Conservation (phyloP, 805 yeast genomes). For the Grigorovia transvaalensis region DNA sequence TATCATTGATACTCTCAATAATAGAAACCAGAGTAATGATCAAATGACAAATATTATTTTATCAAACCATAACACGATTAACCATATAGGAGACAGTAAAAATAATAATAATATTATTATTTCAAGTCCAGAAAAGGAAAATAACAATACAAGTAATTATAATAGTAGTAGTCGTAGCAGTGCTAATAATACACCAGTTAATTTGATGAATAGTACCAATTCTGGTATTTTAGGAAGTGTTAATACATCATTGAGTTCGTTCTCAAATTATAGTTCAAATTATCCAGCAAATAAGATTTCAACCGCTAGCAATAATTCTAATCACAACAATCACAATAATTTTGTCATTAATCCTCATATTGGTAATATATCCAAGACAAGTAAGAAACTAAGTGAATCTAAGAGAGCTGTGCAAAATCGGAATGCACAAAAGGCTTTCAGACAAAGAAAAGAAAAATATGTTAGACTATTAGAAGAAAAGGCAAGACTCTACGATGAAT, state of each 20-base stretch:
- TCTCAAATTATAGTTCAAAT: not conserved
- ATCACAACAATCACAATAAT: not conserved
- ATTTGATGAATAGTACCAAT: not conserved
- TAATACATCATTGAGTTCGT: not conserved
- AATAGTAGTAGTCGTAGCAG: not conserved
- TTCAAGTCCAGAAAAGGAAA: not conserved
- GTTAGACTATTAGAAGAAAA: conserved; percentile 68
- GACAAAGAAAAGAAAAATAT: conserved; percentile 72
- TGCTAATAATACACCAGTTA: not conserved
- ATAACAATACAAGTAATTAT: not conserved
- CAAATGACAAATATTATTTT: not conserved
- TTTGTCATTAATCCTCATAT: not conserved
- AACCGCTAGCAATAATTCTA: not conserved
- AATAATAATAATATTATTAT: not conserved
- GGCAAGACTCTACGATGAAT: conserved; percentile 48
- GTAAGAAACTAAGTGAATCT: conserved; percentile 30
- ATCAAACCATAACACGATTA: not conserved
- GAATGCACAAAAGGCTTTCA: conserved; percentile 82
- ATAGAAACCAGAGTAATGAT: not conserved
- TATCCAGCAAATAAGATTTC: not conserved
- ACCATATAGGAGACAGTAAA: not conserved
- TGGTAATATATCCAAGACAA: not conserved
- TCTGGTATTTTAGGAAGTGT: not conserved
- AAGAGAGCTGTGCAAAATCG: conserved; percentile 88
- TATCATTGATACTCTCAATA: no score